Evolutionary conservation across 148 eudicot species (phyloP), one percentile per base, ranked within the genome.

Genomic region (Nepenthes gracilis): DNA sequence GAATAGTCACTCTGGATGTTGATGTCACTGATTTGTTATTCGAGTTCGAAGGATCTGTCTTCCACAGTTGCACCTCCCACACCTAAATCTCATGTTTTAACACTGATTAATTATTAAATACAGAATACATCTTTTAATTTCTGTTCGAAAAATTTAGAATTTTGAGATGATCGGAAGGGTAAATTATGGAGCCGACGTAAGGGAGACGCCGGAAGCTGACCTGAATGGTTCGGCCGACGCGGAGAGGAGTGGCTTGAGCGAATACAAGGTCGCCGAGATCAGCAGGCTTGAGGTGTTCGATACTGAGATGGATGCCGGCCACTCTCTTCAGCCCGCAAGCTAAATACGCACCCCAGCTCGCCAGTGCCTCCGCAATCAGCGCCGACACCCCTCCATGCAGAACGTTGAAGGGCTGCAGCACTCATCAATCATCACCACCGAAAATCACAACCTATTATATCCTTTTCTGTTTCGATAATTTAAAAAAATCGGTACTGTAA

Each of bases 361-460:
- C 91, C 36, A 88, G 69, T 14, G 78, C 67, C 70, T 85, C 92
- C 9, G 91, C 74, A 67, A 88, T 77, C 68, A 88, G 10, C 3
- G 96, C 91, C 45, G 88, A 88, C n/a, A 85, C 88, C 47, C 96
- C 96, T 13, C 96, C 88, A 48, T 85, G 88, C 55, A 88, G 70
- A 64, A 85, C 89, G 77, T 81, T 79, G 67, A 85, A 88, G 0
- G 96, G 92, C 95, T 87, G 75, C 61, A 33, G 11, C 5, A n/a
- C 10, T 14, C 2, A 23, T 35, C 11, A 54, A 54, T 14, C 56
- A 13, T 12, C 56, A 54, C 14, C 6, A 54, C 13, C 33, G 23
- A 54, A 54, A 54, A 12, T 12, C 56, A 54, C 23, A 13, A 54
- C 33, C 56, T 54, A 4, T 54, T 23, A 54, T 14, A 13, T 54